Base-by-base conservation (phyloP, 2,329 filamentous ascomycete genomes). In the Fusarium sublunatum region DNA sequence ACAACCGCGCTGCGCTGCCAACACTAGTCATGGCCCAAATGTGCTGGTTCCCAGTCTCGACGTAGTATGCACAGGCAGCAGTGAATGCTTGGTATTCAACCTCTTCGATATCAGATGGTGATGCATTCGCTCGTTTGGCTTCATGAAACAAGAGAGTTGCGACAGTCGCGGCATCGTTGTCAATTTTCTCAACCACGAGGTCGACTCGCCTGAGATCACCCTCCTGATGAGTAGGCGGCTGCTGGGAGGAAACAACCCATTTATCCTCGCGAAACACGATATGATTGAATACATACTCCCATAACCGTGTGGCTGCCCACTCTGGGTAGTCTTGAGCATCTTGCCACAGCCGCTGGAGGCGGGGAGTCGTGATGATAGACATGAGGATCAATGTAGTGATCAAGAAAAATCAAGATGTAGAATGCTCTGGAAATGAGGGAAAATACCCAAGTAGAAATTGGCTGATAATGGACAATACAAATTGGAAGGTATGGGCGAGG, bases 221-320 rank as follows among this genome's bases (percentile, higher is more conserved):
- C 22, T 44, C 42, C 6, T 47, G 12, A 11, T 10, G 29, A 6
- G 43, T 36, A 8, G 43, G 10, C 12, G 43, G 43, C 32, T 47
- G 43, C 32, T 47, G 31, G 35, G 43, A 47, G 31, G 43, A 34
- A 35, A 47, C 32, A 25, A 36, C 32, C 43, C 43, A 47, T 25
- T 36, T 34, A 6, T 36, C 29, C 22, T 36, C 32, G 7, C n/a
- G 19, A 11, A 47, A 47, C 29, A 47, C 15, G 43, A 25, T 15
- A 6, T 36, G 29, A 12, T 47, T 47, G 43, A 47, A 47, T 10
- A 47, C 26, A 31, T 47, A 47, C 31, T 47, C 43, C 43, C 43
- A 47, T 19, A 47, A 32, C 12, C 32, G 29, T 8, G 43, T 47
- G 13, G 43, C 35, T 34, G 28, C 43, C 43, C 43, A 47, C 32